Percentiles rank a stretch among this genome's conserved stretches.
phyloP scores from a whole-genome alignment of 371 early-diverging fungal species.

The Mortierella sp. region DNA sequence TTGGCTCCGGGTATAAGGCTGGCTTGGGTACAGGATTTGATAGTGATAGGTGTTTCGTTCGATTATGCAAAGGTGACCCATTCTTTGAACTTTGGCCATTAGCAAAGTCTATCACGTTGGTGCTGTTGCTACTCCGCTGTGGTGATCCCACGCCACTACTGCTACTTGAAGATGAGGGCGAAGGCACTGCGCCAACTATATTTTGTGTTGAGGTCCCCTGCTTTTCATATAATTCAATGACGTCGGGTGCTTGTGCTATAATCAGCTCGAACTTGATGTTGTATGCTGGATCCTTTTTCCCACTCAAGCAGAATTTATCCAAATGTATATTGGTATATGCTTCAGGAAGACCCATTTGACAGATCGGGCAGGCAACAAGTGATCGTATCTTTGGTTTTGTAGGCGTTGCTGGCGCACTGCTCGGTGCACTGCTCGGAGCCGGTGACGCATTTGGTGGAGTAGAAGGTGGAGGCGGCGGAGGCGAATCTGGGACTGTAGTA shows the following conservation, averaged over 20 bases:
- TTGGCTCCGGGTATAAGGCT: conserved; percentile 20
- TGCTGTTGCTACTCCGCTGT: conserved; percentile 5
- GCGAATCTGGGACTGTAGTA: not conserved
- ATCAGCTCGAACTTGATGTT: conserved; percentile 15
- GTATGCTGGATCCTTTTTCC: conserved; percentile 40
- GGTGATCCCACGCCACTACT: conserved; percentile 12
- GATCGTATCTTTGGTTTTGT: conserved; percentile 12
- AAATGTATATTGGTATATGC: conserved; percentile 53
- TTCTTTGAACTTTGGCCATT: not conserved
- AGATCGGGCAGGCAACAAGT: conserved; percentile 56
- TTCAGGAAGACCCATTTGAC: conserved; percentile 45
- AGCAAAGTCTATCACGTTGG: not conserved
- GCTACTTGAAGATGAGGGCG: not conserved
- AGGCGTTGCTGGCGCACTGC: not conserved
- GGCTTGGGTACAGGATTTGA: not conserved
- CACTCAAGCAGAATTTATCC: conserved; percentile 56
- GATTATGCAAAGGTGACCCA: conserved; percentile 12
- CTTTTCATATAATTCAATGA: conserved; percentile 29
- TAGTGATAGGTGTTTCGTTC: not conserved
- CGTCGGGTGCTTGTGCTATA: not conserved
- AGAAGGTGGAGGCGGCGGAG: not conserved
- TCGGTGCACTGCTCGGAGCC: conserved; percentile 13
- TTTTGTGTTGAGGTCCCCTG: conserved; percentile 26
- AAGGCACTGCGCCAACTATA: not conserved
- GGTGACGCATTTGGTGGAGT: not conserved